A percentile compares a stretch with the other conserved stretches of the same genome.
These are phyloP conservation scores for Pseudogymnoascus sp. DNA, from an alignment of 2,329 filamentous ascomycete genomes.

Conservation along the genomic window DNA sequence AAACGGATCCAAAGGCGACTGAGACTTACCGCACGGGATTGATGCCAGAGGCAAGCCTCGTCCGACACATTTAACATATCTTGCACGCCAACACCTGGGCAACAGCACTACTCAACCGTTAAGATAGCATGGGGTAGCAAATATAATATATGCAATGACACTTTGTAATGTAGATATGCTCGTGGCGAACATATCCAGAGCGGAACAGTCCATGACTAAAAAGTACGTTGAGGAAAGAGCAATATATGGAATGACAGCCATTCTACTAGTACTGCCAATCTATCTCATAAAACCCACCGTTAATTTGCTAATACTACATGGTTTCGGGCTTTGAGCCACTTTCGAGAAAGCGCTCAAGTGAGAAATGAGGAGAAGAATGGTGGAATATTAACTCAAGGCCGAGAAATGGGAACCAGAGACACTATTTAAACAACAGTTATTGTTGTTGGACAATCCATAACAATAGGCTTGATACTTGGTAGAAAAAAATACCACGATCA, in stretches of 20 bases:
- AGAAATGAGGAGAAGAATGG: neutral
- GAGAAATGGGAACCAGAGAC: neutral
- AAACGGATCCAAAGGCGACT: neutral
- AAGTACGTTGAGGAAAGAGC: neutral
- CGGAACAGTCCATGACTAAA: neutral
- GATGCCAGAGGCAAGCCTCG: neutral
- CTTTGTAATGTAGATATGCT: too few relatives aligned
- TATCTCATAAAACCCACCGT: neutral
- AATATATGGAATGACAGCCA: conserved; percentile 2
- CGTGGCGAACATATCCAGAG: neutral
- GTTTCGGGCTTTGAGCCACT: neutral
- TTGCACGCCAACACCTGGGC: neutral
- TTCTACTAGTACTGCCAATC: neutral
- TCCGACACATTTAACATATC: neutral
- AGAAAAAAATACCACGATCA: neutral
- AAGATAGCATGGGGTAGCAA: too few relatives aligned
- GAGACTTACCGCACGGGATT: neutral
- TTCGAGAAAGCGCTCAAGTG: neutral
- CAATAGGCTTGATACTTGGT: neutral
- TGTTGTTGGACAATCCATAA: neutral
- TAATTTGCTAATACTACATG: neutral
- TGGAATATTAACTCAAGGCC: neutral
- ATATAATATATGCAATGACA: too few relatives aligned
- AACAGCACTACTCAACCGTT: too few relatives aligned
- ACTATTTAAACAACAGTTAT: neutral